Percentiles rank a stretch among this genome's conserved stretches.
Conservation (phyloP, 2,329 filamentous ascomycete species). For the Torrubiellomyces zombiae region DNA sequence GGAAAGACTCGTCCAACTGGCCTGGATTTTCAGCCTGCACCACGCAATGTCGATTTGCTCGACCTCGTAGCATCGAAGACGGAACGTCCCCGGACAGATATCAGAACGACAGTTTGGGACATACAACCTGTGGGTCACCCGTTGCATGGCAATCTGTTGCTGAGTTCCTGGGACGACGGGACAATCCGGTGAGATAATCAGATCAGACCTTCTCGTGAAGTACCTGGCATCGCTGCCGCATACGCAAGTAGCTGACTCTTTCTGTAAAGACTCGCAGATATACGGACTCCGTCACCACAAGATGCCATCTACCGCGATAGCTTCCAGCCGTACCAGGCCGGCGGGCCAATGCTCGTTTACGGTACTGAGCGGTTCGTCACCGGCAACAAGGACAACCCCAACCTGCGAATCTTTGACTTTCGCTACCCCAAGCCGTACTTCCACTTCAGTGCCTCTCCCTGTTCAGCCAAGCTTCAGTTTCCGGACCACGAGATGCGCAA, state of each 20-base stretch:
- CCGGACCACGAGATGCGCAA: constrained; percentile 1
- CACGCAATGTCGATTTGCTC: constrained; percentile 12
- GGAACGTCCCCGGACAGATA: constrained; percentile 4
- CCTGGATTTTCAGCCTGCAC: constrained; percentile 17
- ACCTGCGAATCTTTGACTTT: constrained; percentile 37
- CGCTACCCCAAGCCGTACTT: constrained; percentile 31
- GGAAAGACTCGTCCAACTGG: constrained; percentile 29
- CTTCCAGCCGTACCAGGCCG: constrained; percentile 27
- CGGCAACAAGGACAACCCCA: constrained; percentile 25
- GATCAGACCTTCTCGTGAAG: background rate
- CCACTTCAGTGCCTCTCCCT: constrained; percentile 30
- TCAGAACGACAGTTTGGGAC: constrained; percentile 25
- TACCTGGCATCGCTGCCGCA: background rate
- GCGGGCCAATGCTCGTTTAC: constrained; percentile 30
- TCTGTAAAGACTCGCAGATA: constrained; percentile 33
- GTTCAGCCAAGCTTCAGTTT: constrained; percentile 15
- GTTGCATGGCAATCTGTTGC: constrained; percentile 22
- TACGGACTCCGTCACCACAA: constrained; percentile 28
- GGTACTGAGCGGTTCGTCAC: constrained; percentile 34
- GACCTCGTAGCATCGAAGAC: background rate
- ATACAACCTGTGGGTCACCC: constrained; percentile 25
- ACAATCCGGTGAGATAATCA: constrained; percentile 21
- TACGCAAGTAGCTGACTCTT: constrained; percentile 7
- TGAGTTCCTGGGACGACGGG: constrained; percentile 37
- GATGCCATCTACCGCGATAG: constrained; percentile 36